These are phyloP conservation scores for Adansonia grandidieri DNA, from an alignment of 441 rosid genomes.

Conservation along the genomic window DNA sequence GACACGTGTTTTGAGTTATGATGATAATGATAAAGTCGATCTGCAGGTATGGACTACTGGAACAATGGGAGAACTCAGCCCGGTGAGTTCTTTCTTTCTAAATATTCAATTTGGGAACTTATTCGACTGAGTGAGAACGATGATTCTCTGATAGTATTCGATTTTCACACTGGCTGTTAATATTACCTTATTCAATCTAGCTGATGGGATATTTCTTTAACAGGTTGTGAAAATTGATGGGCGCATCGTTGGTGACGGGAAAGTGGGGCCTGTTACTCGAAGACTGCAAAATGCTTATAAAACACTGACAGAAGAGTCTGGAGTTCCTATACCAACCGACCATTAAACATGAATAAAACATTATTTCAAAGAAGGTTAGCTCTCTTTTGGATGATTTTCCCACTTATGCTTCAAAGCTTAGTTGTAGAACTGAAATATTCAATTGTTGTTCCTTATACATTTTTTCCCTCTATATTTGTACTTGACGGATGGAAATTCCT, in stretches of 20 bases:
- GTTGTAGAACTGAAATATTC: not conserved
- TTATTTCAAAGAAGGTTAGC: slow-evolving; percentile 7
- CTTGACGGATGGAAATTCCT: not conserved
- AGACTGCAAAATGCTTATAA: slow-evolving; percentile 64
- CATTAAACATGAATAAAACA: slow-evolving; percentile 29
- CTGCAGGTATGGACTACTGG: slow-evolving; percentile 93
- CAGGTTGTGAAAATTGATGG: slow-evolving; percentile 84
- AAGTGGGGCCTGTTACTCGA: slow-evolving; percentile 69
- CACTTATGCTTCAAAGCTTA: not conserved
- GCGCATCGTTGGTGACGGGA: slow-evolving; percentile 69
- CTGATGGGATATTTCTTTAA: not conserved
- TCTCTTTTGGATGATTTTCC: not conserved
- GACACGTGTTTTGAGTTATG: not conserved
- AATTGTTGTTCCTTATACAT: too few species aligned
- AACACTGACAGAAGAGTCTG: slow-evolving; percentile 57
- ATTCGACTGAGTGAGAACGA: not conserved
- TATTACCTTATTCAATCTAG: not conserved
- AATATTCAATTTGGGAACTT: slow-evolving; percentile 1
- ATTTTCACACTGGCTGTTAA: not conserved
- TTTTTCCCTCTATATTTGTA: too few species aligned
- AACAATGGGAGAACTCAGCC: slow-evolving; percentile 90
- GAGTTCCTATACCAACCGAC: slow-evolving; percentile 79
- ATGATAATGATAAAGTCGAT: not conserved
- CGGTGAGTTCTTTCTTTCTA: slow-evolving; percentile 45
- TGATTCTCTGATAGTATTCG: not conserved